phyloP scores from a whole-genome alignment of 2,329 filamentous ascomycete species.

The Aspergillus sojae region DNA sequence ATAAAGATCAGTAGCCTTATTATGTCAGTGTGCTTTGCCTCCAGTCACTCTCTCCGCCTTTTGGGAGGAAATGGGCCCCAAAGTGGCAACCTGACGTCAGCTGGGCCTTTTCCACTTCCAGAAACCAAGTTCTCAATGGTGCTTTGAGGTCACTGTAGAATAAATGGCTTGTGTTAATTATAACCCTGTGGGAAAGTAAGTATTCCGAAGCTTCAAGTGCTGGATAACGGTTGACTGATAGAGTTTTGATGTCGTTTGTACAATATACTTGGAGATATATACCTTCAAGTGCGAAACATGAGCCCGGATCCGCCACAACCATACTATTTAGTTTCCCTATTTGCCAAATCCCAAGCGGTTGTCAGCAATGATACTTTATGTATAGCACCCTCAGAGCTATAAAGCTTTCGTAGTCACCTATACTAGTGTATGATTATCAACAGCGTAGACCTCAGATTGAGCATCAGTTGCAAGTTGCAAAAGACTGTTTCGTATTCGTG shows the following conservation, averaged over 20 bases:
- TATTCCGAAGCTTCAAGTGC: not conserved
- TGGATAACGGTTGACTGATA: not conserved
- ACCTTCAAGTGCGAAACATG: not conserved
- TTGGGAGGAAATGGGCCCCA: not conserved
- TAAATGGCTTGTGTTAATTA: not conserved
- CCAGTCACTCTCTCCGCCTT: not conserved
- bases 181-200: not conserved
- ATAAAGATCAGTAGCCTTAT: not conserved
- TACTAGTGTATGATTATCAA: not conserved
- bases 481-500: not conserved
- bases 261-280: not conserved
- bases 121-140: not conserved
- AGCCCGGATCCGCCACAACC: too few relatives aligned
- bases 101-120: not conserved
- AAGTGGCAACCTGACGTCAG: constrained; percentile 5
- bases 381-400: not conserved
- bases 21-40: not conserved
- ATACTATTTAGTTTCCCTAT: not conserved
- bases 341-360: too few relatives aligned
- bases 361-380: too few relatives aligned
- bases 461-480: not conserved
- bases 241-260: not conserved
- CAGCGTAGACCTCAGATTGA: not conserved
- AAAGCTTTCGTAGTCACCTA: not conserved
- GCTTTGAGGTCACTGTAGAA: constrained; percentile 1